A percentile compares a stretch with the other conserved stretches of the same genome.
Conservation (phyloP, 768 basidiomycete genomes). For the Naematelia aurantialba region DNA sequence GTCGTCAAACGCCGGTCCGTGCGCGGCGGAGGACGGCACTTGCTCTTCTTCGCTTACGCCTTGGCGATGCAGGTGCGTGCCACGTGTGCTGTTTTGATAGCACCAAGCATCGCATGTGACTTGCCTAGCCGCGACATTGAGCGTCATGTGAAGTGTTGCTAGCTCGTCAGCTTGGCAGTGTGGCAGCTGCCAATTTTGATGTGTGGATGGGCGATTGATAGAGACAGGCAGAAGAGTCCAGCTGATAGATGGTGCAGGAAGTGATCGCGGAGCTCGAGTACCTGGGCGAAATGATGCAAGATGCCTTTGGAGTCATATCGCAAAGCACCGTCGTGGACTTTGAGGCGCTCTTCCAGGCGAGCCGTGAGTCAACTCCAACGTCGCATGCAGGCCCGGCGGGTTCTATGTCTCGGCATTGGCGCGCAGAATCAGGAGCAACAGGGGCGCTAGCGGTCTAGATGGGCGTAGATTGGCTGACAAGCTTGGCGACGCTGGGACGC, state of each 20-base stretch:
- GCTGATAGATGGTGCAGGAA: slow-evolving; percentile 54
- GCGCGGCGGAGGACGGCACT: slow-evolving; percentile 68
- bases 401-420: background rate
- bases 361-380: no score
- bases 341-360: slow-evolving; percentile 65
- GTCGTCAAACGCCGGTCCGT: slow-evolving; percentile 80
- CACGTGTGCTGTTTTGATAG: background rate
- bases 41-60: slow-evolving; percentile 91
- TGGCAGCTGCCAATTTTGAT: no score
- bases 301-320: slow-evolving; percentile 88
- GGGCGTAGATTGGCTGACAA: no score
- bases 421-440: background rate
- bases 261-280: slow-evolving; percentile 83
- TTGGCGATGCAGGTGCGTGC: slow-evolving; percentile 67
- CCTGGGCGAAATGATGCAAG: slow-evolving; percentile 75
- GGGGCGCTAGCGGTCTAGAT: no score
- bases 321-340: slow-evolving; percentile 70
- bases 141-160: no score
- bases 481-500: no score
- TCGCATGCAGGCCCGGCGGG: no score
- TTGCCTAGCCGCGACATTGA: no score
- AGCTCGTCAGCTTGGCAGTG: no score
- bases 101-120: no score
- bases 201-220: no score
- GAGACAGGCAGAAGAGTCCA: background rate